Evolutionary conservation across 2,329 filamentous ascomycete genomes (phyloP).

Genomic region (Aspergillus sp.): DNA sequence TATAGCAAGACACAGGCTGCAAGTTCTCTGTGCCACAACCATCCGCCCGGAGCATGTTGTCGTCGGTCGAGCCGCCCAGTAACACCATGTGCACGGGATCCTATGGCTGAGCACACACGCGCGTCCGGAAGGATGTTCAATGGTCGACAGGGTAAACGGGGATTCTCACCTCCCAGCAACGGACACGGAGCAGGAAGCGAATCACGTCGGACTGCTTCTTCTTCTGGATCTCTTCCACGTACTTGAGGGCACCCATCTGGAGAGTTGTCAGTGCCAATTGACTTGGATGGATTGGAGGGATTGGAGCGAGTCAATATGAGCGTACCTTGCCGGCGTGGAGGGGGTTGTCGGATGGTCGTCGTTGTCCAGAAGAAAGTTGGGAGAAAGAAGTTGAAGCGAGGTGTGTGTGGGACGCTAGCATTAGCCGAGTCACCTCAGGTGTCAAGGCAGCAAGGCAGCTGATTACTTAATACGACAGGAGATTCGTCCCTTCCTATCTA

Average conservation of each 20-base stretch:
- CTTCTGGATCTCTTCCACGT: constrained; percentile 99
- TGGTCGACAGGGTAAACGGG: constrained; percentile 23
- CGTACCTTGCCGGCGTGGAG: constrained; percentile 39
- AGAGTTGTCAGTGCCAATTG: constrained; percentile 4
- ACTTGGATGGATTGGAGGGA: constrained; percentile 2
- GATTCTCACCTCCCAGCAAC: constrained; percentile 88
- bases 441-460: too few relatives aligned
- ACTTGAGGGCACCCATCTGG: constrained; percentile 99
- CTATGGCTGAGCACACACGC: constrained; percentile 26
- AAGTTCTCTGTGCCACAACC: constrained; percentile 42
- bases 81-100: constrained; percentile 19
- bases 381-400: constrained; percentile 21
- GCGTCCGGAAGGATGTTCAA: constrained; percentile 29
- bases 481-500: too few relatives aligned
- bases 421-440: constrained; percentile 27
- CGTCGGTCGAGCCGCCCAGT: constrained; percentile 23
- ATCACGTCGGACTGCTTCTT: constrained; percentile 99
- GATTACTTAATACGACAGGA: too few relatives aligned
- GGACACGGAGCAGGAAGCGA: constrained; percentile 98
- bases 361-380: constrained; percentile 32
- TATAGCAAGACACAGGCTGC: constrained; percentile 60
- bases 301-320: too few relatives aligned
- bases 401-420: constrained; percentile 37
- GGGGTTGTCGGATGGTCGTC: constrained; percentile 34
- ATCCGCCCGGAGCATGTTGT: constrained; percentile 24